Base-by-base conservation (phyloP, 2,329 filamentous ascomycete species). In the Metarhizium album region DNA sequence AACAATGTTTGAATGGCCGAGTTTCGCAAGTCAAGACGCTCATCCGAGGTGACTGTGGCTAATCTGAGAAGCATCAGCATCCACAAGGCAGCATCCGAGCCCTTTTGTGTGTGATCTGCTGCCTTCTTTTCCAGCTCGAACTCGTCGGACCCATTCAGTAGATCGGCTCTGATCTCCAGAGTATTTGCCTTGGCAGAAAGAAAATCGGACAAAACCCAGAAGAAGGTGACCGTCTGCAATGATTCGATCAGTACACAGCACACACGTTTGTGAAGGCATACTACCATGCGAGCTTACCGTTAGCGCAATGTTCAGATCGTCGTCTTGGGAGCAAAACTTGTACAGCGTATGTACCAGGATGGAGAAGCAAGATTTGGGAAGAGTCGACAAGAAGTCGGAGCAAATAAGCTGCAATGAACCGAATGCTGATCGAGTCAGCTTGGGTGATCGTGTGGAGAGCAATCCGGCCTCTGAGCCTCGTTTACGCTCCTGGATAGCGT, bases 141-240 rank as follows among this genome's bases (percentile, higher is more conserved):
- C 11, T 60, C 60, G 58, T 80, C 69, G 53, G 75, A 61, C 54
- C 74, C 70, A 43, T 73, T 67, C 51, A 83, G 73, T 53, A 83
- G 72, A 47, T 75, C 73, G 42, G 75, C 70, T 1, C 76, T 82
- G 31, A 84, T 78, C 1, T 76, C 74, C 43, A 84, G 75, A 0
- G 75, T 72, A 52, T 73, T 74, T 49, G 75, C 80, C 57, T 78
- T 80, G 3, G 74, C 70, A 1, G 80, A 83, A 4, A 97, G 74
- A 56, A 90, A 93, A 65, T 96, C 90, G 0, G 91, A 95, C 7
- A 96, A 79, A 49, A 91, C 90, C 89, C 90, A 96, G 65, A 95
- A 95, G 62, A 95, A 93, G 0, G 91, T 95, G 8, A 95, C 87
- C 1, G 90, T 93, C 80, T 88, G 37, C 22, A 35, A 40, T 18